Conservation (phyloP, 192 early-diverging fungal genomes). For the Gonapodya sp. region DNA sequence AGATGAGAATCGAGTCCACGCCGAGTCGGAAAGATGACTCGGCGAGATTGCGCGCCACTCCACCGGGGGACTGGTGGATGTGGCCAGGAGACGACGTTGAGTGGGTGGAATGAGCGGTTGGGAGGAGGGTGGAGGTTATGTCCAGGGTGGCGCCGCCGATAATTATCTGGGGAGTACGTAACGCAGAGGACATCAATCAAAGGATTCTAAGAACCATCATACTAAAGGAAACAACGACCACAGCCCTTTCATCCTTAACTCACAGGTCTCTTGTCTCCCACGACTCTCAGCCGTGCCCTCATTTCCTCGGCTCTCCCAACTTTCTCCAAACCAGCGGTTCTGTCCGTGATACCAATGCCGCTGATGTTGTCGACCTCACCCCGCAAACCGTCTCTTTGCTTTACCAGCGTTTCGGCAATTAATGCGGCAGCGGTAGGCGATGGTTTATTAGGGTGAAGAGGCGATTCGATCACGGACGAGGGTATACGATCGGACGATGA, state of each 20-base stretch:
- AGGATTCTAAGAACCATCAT: too few relatives aligned
- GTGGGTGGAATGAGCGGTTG: conserved; percentile 16
- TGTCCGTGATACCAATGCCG: too few relatives aligned
- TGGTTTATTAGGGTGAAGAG: not conserved
- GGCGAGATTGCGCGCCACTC: conserved; percentile 88
- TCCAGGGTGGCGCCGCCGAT: conserved; percentile 83
- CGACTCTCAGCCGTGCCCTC: not conserved
- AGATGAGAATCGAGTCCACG: conserved; percentile 50
- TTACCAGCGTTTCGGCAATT: not conserved
- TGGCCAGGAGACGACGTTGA: conserved; percentile 66
- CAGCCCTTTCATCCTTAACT: too few relatives aligned
- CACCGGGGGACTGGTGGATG: conserved; percentile 60
- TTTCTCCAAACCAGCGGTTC: not conserved
- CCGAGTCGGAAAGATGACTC: conserved; percentile 63
- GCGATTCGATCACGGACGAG: too few relatives aligned
- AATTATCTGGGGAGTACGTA: conserved; percentile 47
- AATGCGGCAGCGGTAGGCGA: not conserved
- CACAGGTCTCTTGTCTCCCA: too few relatives aligned
- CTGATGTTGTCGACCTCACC: too few relatives aligned
- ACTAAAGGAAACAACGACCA: too few relatives aligned
- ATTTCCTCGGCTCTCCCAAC: not conserved
- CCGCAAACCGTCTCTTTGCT: not conserved
- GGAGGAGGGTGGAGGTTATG: conserved; percentile 46
- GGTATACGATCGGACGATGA: too few relatives aligned
- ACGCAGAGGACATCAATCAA: not conserved